A percentile compares a stretch with the other conserved stretches of the same genome.
These are phyloP conservation scores for Artemisia tridentata DNA, from an alignment of 129 eudicot species.

Conservation along the genomic window DNA sequence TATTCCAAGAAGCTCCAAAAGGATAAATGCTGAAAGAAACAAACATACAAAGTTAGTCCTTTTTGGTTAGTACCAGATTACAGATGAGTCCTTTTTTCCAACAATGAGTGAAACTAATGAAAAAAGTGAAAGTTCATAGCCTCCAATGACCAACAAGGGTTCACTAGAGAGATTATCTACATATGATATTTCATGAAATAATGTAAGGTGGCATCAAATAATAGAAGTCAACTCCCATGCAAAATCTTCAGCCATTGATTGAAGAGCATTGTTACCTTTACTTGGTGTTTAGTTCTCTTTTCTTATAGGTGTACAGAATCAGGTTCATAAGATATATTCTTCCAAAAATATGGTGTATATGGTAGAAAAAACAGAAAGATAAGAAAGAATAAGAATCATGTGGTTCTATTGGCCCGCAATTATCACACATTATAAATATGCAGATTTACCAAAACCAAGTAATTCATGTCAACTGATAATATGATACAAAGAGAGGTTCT, in stretches of 20 bases:
- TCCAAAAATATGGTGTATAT: constrained; percentile 9
- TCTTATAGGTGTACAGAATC: constrained; percentile 18
- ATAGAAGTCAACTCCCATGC: constrained; percentile 24
- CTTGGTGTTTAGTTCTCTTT: not conserved
- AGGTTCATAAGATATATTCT: constrained; percentile 23
- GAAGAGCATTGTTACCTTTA: constrained; percentile 11
- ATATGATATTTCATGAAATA: not conserved
- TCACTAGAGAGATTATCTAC: too few relatives aligned
- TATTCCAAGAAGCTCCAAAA: too few relatives aligned
- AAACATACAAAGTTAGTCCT: too few relatives aligned
- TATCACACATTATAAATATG: constrained; percentile 18
- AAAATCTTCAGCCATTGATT: constrained; percentile 10
- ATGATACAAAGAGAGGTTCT: constrained; percentile 22
- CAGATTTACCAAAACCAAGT: not conserved
- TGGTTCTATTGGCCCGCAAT: not conserved
- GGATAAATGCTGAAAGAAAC: too few relatives aligned
- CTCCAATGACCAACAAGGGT: too few relatives aligned
- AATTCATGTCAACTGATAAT: constrained; percentile 6
- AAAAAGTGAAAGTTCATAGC: not conserved
- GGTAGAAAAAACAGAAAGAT: constrained; percentile 11
- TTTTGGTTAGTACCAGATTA: too few relatives aligned
- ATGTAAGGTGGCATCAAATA: not conserved
- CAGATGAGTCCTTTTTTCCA: too few relatives aligned
- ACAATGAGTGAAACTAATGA: not conserved
- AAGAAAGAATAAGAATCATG: constrained; percentile 17